A percentile compares a stretch with the other conserved stretches of the same genome.
phyloP scores from a whole-genome alignment of 345 rosid species.

The Passiflora organensis region DNA sequence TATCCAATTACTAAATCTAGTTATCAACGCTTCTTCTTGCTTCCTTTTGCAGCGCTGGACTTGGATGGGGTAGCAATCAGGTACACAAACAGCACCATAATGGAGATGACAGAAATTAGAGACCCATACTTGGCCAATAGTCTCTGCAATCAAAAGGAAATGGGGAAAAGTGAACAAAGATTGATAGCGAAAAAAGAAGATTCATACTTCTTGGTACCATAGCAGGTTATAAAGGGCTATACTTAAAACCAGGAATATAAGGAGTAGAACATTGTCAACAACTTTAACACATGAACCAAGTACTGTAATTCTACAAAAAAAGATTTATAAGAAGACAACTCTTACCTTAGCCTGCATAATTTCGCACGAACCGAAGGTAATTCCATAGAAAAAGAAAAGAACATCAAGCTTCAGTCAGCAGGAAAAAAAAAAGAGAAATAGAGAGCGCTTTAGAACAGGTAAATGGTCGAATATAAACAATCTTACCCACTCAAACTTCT shows the following conservation, averaged over 20 bases:
- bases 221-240: too few species aligned
- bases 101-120: conserved; percentile 72
- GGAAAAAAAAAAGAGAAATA: background rate
- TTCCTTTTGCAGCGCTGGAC: conserved; percentile 50
- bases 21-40: conserved; percentile 81
- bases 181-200: background rate
- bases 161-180: background rate
- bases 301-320: too few species aligned
- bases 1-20: background rate
- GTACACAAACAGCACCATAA: conserved; percentile 64
- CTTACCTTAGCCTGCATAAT: conserved; percentile 81
- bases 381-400: conserved; percentile 35
- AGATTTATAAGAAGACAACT: background rate
- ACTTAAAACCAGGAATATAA: too few species aligned
- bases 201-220: background rate
- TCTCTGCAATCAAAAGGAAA: conserved; percentile 50
- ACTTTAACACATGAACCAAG: too few species aligned
- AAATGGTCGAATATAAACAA: background rate
- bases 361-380: conserved; percentile 20
- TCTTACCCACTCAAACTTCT: conserved; percentile 61
- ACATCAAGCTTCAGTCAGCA: conserved; percentile 9
- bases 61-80: conserved; percentile 62
- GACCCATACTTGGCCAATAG: conserved; percentile 74
- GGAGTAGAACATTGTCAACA: too few species aligned
- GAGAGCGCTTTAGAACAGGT: background rate